Base-by-base conservation (phyloP, 2,329 filamentous ascomycete species). In the Sclerotiophoma versabilis region DNA sequence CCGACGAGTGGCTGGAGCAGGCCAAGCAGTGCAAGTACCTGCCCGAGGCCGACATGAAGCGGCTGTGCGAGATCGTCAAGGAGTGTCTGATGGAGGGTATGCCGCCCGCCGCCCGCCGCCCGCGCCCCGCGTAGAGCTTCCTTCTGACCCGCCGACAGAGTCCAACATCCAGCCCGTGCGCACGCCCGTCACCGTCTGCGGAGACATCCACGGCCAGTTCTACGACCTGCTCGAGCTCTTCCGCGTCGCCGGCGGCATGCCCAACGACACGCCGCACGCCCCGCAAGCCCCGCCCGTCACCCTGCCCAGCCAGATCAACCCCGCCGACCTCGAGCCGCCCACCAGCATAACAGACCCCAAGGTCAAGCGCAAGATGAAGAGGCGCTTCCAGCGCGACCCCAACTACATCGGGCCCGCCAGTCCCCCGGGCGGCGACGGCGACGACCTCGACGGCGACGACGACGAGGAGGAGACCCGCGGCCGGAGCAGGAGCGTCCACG, bases 121-220 rank as follows among this genome's bases (percentile, higher is more conserved):
- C n/a, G n/a, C n/a, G n/a, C n/a, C n/a, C 33, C 22, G 15, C 12
- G 9, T 12, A 20, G 14, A 11, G 32, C 22, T 15, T 29, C 25
- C 51, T 37, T 38, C 54, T 48, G 17, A 50, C 22, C 12, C 41
- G 23, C 44, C 46, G 36, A 34, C 65, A 96, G 95, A 99, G 79
- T 97, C 93, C 62, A 99, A 99, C 75, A 98, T 99, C 55, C 95
- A 98, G 75, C 95, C 95, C n/a, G 93, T 99, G 17, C 87, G 90
- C 48, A 96, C 95, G 0, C 95, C 95, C 6, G 95, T 99, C 59
- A 99, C 95, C 5, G 90, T 99, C 60, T 98, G 95, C 72, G 95
- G 95, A 72, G 95, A 99, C 74, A 98, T 99, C 59, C 95, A 99
- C 77, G 95, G 95, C 67, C 95, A 99, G 79, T 98, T 98, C 76